phyloP scores from a whole-genome alignment of 192 early-diverging fungal genomes.

The Podila horticola region DNA sequence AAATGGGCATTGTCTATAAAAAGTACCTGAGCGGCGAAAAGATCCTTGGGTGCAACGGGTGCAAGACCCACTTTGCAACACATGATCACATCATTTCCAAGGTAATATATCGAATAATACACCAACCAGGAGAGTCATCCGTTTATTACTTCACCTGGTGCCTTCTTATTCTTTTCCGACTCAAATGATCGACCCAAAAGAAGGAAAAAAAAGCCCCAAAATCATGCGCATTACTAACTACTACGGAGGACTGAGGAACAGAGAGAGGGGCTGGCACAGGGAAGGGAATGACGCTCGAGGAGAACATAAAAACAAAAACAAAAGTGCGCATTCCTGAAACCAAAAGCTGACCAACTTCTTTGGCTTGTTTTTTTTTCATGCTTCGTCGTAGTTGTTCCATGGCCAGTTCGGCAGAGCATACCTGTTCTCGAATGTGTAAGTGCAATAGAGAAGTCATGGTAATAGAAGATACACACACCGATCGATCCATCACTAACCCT shows the following conservation, averaged over 20 bases:
- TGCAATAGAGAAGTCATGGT: background rate
- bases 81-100: constrained; percentile 58
- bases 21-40: constrained; percentile 54
- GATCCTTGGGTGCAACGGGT: constrained; percentile 59
- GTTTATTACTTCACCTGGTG: background rate
- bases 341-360: background rate
- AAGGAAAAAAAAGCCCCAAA: no score
- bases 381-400: constrained; percentile 57
- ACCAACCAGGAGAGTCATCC: background rate
- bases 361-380: background rate
- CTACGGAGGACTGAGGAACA: background rate
- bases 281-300: no score
- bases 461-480: no score
- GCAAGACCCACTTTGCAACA: constrained; percentile 64
- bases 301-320: background rate
- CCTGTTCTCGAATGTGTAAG: constrained; percentile 71
- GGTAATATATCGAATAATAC: constrained; percentile 28
- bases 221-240: no score
- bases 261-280: no score
- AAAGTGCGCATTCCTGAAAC: constrained; percentile 4
- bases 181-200: no score
- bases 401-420: constrained; percentile 74
- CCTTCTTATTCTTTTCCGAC: background rate
- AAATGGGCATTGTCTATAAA: constrained; percentile 64
- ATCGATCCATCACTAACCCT: no score